Percentiles rank a stretch among this genome's conserved stretches.
Conservation (phyloP, 2,329 filamentous ascomycete genomes). For the Calonectria naviculata region DNA sequence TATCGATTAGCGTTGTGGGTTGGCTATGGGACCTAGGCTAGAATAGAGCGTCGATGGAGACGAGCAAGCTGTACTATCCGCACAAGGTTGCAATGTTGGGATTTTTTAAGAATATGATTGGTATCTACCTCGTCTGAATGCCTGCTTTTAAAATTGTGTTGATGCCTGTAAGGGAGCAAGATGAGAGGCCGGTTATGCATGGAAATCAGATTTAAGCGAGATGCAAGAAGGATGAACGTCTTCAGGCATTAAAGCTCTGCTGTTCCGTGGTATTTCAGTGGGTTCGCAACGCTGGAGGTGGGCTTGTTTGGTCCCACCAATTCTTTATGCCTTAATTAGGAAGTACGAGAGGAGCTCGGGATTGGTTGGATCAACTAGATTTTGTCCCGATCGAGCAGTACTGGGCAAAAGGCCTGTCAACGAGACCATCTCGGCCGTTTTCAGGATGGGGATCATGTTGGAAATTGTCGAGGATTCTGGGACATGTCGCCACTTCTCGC, state of each 20-base stretch:
- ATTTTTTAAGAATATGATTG: background rate
- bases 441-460: background rate
- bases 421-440: background rate
- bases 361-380: background rate
- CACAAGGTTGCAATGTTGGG: background rate
- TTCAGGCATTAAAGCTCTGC: background rate
- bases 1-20: slow-evolving; percentile 15
- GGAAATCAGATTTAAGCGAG: background rate
- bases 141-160: background rate
- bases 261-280: background rate
- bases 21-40: slow-evolving; percentile 24
- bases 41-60: slow-evolving; percentile 28
- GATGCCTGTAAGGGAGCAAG: background rate
- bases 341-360: background rate
- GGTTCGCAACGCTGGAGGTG: background rate
- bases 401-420: background rate
- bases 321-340: background rate
- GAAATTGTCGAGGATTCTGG: background rate
- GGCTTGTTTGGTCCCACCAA: background rate
- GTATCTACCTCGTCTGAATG: background rate
- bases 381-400: background rate
- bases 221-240: background rate
- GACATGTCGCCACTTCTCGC: background rate
- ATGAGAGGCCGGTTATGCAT: background rate
- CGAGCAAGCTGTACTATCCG: slow-evolving; percentile 25